Evolutionary conservation across 306 rosid genomes (phyloP).

Genomic region (Glycine tomentella): DNA sequence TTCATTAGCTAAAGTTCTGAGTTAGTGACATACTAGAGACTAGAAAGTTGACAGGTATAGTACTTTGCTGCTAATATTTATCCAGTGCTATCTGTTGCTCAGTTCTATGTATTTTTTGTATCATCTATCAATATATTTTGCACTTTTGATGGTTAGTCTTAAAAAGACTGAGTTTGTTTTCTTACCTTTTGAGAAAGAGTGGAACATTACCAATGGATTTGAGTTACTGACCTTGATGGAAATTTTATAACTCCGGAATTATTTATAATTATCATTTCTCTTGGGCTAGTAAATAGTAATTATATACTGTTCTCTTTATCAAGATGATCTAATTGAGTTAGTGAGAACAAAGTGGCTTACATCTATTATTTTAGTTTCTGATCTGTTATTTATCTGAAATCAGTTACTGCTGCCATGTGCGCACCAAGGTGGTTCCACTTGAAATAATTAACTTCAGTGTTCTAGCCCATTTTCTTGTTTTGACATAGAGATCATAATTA

Average conservation of each 20-base stretch:
- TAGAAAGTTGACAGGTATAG: too few relatives aligned
- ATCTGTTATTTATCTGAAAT: conserved; percentile 17
- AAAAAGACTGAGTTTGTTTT: too few relatives aligned
- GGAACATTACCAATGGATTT: too few relatives aligned
- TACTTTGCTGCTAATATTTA: too few relatives aligned
- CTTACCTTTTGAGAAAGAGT: too few relatives aligned
- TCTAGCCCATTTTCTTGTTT: neutral
- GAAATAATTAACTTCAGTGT: conserved; percentile 22
- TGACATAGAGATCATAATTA: neutral
- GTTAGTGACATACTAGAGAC: too few relatives aligned
- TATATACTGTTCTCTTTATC: too few relatives aligned
- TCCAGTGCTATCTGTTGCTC: too few relatives aligned
- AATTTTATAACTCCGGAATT: neutral
- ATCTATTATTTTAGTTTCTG: neutral
- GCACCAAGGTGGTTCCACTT: conserved; percentile 42
- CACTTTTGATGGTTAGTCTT: too few relatives aligned
- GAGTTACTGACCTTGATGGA: neutral
- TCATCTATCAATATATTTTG: conserved; percentile 3
- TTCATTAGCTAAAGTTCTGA: too few relatives aligned
- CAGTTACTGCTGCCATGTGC: conserved; percentile 28
- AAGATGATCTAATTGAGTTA: too few relatives aligned
- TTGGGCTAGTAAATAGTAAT: neutral
- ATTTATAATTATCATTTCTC: conserved; percentile 17
- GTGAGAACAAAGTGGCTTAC: too few relatives aligned
- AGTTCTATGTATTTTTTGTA: neutral